Percentiles rank a stretch among this genome's conserved stretches.
These are phyloP conservation scores for Cymbidium sinense DNA, from an alignment of 106 monocot genomes.

Conservation along the genomic window DNA sequence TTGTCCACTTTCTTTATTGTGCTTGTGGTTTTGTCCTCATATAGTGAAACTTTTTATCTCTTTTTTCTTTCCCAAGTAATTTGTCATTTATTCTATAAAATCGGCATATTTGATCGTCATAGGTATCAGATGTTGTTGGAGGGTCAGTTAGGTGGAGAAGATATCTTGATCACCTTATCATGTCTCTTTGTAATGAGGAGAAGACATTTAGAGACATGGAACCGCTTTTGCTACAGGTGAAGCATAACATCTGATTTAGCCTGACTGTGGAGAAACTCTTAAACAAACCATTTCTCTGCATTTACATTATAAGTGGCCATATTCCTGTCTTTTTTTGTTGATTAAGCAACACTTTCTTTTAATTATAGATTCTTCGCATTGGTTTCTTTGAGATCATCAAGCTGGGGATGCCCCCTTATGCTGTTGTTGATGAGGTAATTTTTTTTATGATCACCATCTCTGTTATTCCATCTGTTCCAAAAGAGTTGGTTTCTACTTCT, in stretches of 20 bases:
- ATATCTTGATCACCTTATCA: constrained; percentile 90
- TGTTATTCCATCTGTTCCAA: neutral
- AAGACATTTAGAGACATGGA: constrained; percentile 79
- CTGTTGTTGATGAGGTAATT: constrained; percentile 89
- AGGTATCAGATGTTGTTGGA: constrained; percentile 93
- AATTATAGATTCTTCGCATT: constrained; percentile 84
- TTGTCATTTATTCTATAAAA: neutral
- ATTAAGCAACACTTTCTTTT: constrained; percentile 2
- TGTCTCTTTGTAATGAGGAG: constrained; percentile 69
- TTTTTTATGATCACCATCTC: neutral
- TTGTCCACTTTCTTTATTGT: too few species aligned
- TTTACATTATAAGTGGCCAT: neutral
- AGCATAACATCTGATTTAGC: neutral
- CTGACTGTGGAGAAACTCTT: neutral
- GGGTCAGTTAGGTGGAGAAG: constrained; percentile 87
- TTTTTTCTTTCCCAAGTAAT: neutral
- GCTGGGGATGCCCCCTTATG: constrained; percentile 77
- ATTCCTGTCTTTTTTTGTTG: neutral
- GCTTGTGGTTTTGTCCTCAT: neutral
- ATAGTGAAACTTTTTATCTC: neutral
- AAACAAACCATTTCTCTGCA: neutral
- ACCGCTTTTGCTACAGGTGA: constrained; percentile 92
- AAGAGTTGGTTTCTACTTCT: neutral
- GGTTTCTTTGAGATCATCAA: constrained; percentile 92
- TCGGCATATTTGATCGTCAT: constrained; percentile 2